Evolutionary conservation across 1,139 yeast species (phyloP).

Genomic region (Geotrichum restrictum): DNA sequence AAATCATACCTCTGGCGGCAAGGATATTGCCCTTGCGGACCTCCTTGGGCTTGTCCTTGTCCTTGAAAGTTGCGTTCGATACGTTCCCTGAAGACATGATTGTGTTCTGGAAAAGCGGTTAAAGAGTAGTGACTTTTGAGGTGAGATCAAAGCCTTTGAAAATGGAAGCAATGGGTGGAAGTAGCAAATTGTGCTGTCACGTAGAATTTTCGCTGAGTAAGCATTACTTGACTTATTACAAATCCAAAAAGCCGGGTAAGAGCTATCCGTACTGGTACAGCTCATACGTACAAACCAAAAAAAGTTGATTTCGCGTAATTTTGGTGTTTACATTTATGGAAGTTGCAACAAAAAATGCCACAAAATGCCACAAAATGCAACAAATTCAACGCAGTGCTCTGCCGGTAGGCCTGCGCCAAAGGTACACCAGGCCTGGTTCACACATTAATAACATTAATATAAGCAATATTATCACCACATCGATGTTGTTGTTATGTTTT

Average conservation of each 20-base stretch:
- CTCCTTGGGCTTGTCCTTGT: constrained; percentile 96
- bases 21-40: constrained; percentile 88
- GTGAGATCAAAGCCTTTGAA: constrained; percentile 2
- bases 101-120: background rate
- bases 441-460: too few relatives aligned
- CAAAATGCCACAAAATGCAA: too few relatives aligned
- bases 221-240: background rate
- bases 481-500: background rate
- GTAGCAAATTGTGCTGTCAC: constrained; percentile 1
- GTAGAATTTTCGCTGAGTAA: constrained; percentile 4
- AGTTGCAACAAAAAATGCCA: background rate
- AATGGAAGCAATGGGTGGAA: background rate
- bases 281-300: too few relatives aligned
- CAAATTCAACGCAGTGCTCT: too few relatives aligned
- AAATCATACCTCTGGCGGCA: constrained; percentile 62
- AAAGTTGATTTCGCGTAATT: background rate
- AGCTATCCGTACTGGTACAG: background rate
- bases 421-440: too few relatives aligned
- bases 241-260: background rate
- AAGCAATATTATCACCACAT: too few relatives aligned
- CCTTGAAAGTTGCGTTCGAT: constrained; percentile 84
- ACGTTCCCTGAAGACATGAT: constrained; percentile 38
- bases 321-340: background rate
- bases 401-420: too few relatives aligned
- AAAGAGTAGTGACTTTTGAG: background rate